Evolutionary conservation across 2,329 filamentous ascomycete genomes (phyloP), one percentile per base, ranked within the genome.

Genomic region (Coleophoma cylindrospora): DNA sequence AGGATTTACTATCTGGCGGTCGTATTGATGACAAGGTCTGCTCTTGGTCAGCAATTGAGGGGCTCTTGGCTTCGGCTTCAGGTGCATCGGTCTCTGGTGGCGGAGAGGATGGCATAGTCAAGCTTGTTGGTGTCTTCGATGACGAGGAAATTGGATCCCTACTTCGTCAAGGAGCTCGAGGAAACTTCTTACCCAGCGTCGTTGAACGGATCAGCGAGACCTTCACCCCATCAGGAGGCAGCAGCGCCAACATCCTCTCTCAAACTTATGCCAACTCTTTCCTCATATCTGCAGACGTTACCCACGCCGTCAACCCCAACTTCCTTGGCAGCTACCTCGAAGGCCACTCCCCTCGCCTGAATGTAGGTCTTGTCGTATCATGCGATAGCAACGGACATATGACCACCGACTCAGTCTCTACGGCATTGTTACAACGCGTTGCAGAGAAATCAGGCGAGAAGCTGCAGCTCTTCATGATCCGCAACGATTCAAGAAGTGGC

Each of bases 1-100:
- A 87, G 66, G 92, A 97, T 61, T 86, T 99, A 67, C 95, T 99
- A 70, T 96, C 92, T 57, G 92, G 89, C 9, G 91, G 92, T 51
- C 87, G 94, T 48, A 94, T 97, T 58, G 94, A 99, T 66, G 94
- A 99, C 73, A 97, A 96, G 75, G 84, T 99, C 43, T 97, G 94
- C 76, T 95, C 89, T 33, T 97, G 90, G 84, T 83, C 91, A 8
- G 92, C 94, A 8, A 77, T 96, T 47, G 84, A 91, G 68, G 91
- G 83, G 3, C 83, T 99, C 0, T 75, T 96, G 27, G 83, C 86
- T 45, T 82, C 85, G 15, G 73, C 80, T 12, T 71, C 75, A 27
- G 57, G 68, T 17, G 81, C 84, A 21, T 73, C 79, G 5, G 72
- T 75, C 33, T 59, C 68, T 21, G 12, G 41, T 8, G 27, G 17